A percentile compares a stretch with the other conserved stretches of the same genome.
phyloP scores from a whole-genome alignment of 1,284 basidiomycete species.

The Lignosus rhinocerotis region DNA sequence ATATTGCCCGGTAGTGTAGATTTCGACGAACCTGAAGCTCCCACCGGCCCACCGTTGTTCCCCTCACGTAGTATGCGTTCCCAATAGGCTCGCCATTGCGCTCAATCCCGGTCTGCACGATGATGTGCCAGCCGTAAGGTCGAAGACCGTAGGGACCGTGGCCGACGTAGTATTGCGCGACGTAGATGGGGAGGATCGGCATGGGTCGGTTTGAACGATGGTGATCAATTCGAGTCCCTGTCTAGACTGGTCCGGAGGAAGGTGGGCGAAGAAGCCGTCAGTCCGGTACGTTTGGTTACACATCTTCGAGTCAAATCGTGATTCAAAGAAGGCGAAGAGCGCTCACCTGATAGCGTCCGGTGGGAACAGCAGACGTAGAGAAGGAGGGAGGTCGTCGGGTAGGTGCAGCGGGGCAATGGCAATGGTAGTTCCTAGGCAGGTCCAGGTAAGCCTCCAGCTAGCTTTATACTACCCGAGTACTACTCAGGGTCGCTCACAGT shows the following conservation, averaged over 20 bases:
- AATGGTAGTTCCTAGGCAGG: background rate
- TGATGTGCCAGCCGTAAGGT: constrained; percentile 12
- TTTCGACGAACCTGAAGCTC: background rate
- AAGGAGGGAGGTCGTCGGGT: background rate
- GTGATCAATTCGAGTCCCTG: background rate
- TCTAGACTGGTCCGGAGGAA: background rate
- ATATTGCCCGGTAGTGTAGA: constrained; percentile 1
- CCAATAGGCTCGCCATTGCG: constrained; percentile 1
- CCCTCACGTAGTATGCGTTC: constrained; percentile 12
- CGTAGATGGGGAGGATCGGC: background rate
- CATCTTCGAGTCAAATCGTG: background rate
- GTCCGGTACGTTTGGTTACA: background rate
- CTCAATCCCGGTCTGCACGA: constrained; percentile 6
- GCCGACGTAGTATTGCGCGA: constrained; percentile 17
- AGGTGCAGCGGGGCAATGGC: background rate
- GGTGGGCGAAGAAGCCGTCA: background rate
- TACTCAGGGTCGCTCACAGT: background rate
- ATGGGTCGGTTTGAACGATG: background rate
- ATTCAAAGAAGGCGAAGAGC: background rate
- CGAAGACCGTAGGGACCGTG: background rate
- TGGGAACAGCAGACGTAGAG: background rate
- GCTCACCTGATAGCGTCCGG: background rate
- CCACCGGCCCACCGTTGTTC: constrained; percentile 7
- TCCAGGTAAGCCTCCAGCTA: background rate
- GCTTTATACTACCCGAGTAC: background rate